Evolutionary conservation across 2,329 filamentous ascomycete species (phyloP), one percentile per base, ranked within the genome.

Genomic region (Colletotrichum horii): DNA sequence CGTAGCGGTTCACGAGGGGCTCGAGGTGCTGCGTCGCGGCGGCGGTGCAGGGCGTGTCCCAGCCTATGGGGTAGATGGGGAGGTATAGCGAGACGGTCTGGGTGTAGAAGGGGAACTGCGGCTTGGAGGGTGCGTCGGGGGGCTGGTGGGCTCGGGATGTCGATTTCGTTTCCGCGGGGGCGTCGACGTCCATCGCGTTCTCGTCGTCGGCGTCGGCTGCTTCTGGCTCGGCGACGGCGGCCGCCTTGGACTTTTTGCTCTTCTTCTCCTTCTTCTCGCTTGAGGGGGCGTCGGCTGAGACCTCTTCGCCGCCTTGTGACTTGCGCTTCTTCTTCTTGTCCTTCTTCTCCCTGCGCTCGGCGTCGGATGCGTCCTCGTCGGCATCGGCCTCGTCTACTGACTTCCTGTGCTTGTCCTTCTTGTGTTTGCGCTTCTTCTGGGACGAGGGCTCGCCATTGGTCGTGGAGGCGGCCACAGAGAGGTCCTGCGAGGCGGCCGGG

Each of bases 31-130:
- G 94, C 76, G 93, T 91, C 81, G 93, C 92, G 76, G 94, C 89
- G 74, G 92, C 93, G 79, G 94, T 92, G 78, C 95, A 86, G 0
- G 94, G 94, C 74, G 92, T 90, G 76, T 90, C 88, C 84, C 95
- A 94, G 60, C 93, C 93, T 52, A 91, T 87, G 14, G 95, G 94
- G 77, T 92, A 94, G 77, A 97, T 88, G 2, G 94, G 91, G 77
- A 96, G 90, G 85, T 95, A 96, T 79, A 98, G 91, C 3, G 96
- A 96, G 56, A 95, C 91, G 26, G 94, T 95, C 81, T 96, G 93
- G 32, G 92, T 91, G 82, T 93, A 92, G 85, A 98, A 96, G 19
- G 96, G 94, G 60, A 94, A 94, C 77, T 84, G 86, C 66, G 84
- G 83, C 74, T 85, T 82, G 66, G 84, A 77, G 28, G 85, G 85